phyloP scores from a whole-genome alignment of 805 yeast species.

The Candida railenensis region DNA sequence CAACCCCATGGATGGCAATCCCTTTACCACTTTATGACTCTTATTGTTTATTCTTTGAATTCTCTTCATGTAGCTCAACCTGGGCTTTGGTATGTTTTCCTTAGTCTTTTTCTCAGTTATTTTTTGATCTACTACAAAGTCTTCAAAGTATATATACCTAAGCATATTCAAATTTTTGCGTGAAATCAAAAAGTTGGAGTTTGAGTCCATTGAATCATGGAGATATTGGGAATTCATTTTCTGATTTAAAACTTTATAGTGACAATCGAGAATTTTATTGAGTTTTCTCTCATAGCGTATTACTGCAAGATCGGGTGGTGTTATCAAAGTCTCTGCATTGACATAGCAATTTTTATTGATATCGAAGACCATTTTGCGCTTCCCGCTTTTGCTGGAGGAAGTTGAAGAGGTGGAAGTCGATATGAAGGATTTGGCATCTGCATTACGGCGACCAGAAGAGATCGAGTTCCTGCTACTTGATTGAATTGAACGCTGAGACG shows the following conservation, averaged over 20 bases:
- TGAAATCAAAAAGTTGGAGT: slow-evolving; percentile 8
- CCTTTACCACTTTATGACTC: not conserved
- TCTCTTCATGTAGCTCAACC: not conserved
- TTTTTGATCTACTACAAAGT: slow-evolving; percentile 9
- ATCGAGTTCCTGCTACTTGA: not conserved
- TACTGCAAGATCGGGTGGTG: slow-evolving; percentile 10
- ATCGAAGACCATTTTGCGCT: slow-evolving; percentile 13
- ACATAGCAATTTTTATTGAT: slow-evolving; percentile 9
- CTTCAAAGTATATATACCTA: slow-evolving; percentile 16
- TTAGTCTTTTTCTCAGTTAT: not conserved
- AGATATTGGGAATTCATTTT: slow-evolving; percentile 9
- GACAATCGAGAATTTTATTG: slow-evolving; percentile 7
- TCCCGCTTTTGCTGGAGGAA: not conserved
- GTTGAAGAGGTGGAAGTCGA: slow-evolving; percentile 2
- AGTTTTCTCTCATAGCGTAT: slow-evolving; percentile 12
- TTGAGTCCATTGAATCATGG: slow-evolving; percentile 2
- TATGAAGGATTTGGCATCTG: slow-evolving; percentile 1
- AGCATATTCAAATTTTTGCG: slow-evolving; percentile 11
- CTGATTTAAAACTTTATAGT: slow-evolving; percentile 10
- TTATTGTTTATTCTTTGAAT: not conserved
- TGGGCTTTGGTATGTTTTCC: not conserved
- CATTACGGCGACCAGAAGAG: not conserved
- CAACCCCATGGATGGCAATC: not conserved
- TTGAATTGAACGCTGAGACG: not conserved
- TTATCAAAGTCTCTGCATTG: slow-evolving; percentile 6